phyloP scores from a whole-genome alignment of 805 yeast species.

The Candida nonsorbophila region DNA sequence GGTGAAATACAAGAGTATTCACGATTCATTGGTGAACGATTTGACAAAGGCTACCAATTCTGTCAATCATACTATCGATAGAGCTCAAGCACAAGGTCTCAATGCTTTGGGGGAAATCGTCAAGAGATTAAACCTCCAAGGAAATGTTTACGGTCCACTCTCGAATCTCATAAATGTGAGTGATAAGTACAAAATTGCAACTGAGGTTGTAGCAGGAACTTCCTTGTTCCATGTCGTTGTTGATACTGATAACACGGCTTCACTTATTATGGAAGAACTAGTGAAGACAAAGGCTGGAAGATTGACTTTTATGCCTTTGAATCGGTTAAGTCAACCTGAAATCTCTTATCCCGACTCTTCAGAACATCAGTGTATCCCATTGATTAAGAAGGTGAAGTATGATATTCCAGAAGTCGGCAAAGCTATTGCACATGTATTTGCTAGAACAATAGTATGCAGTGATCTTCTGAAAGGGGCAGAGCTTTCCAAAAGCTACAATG shows the following conservation, averaged over 20 bases:
- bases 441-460: conserved; percentile 71
- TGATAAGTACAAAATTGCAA: conserved; percentile 78
- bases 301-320: conserved; percentile 87
- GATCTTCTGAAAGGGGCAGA: conserved; percentile 65
- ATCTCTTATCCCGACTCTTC: conserved; percentile 53
- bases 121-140: conserved; percentile 48
- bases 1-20: conserved; percentile 52
- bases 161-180: conserved; percentile 80
- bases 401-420: conserved; percentile 47
- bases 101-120: conserved; percentile 63
- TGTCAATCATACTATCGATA: conserved; percentile 70
- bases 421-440: conserved; percentile 78
- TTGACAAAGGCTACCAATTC: conserved; percentile 52
- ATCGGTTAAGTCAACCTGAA: conserved; percentile 42
- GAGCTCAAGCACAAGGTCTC: conserved; percentile 65
- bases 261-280: conserved; percentile 71
- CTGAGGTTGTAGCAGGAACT: conserved; percentile 85
- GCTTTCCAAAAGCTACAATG: conserved; percentile 52
- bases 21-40: conserved; percentile 52
- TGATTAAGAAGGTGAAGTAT: conserved; percentile 67
- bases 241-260: conserved; percentile 80
- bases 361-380: conserved; percentile 64
- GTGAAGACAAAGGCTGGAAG: conserved; percentile 69
- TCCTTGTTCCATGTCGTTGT: conserved; percentile 86
- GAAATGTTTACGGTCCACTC: conserved; percentile 70